Evolutionary conservation across 1,284 basidiomycete genomes (phyloP).

Genomic region (Albatrellus sp.): DNA sequence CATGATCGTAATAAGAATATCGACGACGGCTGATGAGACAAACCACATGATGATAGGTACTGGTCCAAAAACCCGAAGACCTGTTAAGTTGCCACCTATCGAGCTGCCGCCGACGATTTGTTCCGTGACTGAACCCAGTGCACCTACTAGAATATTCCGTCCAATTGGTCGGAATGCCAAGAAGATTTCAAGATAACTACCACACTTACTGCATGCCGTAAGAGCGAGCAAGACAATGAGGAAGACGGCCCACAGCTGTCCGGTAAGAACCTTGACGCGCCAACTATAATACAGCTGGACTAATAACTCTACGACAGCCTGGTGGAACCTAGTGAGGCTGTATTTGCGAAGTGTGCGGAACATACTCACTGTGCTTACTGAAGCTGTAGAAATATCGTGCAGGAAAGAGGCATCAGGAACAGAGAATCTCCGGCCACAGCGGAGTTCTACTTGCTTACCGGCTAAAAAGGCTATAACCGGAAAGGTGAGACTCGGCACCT

Average conservation of each 20-base stretch:
- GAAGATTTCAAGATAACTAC: neutral
- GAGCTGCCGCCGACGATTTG: no score
- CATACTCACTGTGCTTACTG: no score
- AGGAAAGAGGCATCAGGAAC: no score
- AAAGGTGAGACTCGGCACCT: no score
- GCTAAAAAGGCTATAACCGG: no score
- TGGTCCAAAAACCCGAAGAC: no score
- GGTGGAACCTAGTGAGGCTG: neutral
- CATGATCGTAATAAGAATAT: neutral
- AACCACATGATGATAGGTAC: neutral
- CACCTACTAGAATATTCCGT: neutral
- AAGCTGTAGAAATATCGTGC: no score
- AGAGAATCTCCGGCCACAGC: no score
- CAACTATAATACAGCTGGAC: neutral
- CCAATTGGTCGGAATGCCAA: neutral
- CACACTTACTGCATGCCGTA: neutral
- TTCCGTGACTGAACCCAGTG: no score
- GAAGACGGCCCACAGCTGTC: neutral
- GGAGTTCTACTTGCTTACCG: no score
- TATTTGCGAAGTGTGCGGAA: no score
- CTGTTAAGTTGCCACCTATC: no score
- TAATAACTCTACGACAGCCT: neutral
- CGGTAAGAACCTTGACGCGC: neutral
- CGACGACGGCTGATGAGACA: neutral
- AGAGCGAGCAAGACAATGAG: neutral